A percentile compares a stretch with the other conserved stretches of the same genome.
These are phyloP conservation scores for Rutstroemia sydowiana DNA, from an alignment of 2,329 filamentous ascomycete genomes.

Conservation along the genomic window DNA sequence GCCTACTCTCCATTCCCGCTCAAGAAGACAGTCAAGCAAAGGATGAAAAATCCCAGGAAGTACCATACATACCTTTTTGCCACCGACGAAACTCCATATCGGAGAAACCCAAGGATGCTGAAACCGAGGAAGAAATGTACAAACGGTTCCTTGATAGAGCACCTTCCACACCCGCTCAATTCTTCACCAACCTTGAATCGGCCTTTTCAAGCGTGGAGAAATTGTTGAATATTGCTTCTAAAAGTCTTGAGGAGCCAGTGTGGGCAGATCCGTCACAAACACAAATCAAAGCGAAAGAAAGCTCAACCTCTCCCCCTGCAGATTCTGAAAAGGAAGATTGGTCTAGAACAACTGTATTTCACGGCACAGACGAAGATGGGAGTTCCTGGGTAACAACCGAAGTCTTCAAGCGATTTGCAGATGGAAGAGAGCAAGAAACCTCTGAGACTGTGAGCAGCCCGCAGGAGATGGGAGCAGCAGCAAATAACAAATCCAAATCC, in stretches of 20 bases:
- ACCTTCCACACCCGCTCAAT: neutral
- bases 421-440: neutral
- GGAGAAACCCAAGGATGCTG: neutral
- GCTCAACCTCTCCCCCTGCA: too few species aligned
- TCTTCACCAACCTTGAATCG: neutral
- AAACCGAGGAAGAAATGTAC: constrained; percentile 28
- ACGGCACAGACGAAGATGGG: too few species aligned
- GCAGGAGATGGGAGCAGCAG: neutral
- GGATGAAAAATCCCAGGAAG: neutral
- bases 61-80: neutral
- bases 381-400: too few species aligned
- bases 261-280: neutral
- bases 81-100: too few species aligned
- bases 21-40: neutral
- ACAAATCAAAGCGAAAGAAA: neutral
- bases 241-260: neutral
- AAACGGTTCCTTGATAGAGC: constrained; percentile 15
- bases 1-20: constrained; percentile 3
- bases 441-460: neutral
- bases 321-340: too few species aligned
- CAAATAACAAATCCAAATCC: neutral
- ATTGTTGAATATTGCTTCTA: neutral
- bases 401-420: too few species aligned
- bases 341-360: too few species aligned
- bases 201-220: neutral